These are phyloP conservation scores for Phoma sp. DNA, from an alignment of 2,329 filamentous ascomycete species.

Conservation along the genomic window DNA sequence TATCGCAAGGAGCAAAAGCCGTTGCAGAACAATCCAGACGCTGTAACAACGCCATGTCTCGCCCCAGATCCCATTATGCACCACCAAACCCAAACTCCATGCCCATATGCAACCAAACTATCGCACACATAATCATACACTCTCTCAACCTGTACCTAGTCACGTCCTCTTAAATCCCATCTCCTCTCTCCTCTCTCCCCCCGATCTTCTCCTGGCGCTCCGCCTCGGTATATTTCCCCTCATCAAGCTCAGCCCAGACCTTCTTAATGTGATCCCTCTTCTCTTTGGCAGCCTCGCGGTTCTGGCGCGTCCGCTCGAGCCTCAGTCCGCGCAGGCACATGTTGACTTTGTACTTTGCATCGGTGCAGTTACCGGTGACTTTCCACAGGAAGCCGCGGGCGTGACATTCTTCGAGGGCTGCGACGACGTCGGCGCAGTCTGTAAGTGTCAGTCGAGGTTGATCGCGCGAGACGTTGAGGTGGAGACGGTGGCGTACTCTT, in stretches of 20 bases:
- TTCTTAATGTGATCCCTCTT: constrained; percentile 77
- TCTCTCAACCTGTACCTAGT: too few relatives aligned
- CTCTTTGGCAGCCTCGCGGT: constrained; percentile 70
- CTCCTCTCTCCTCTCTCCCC: too few relatives aligned
- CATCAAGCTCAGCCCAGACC: constrained; percentile 79
- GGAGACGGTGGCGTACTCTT: constrained; percentile 63
- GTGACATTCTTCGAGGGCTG: constrained; percentile 93
- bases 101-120: neutral
- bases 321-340: constrained; percentile 83
- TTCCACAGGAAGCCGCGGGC: constrained; percentile 91
- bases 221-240: constrained; percentile 57
- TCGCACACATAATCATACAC: neutral
- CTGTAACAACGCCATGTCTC: too few relatives aligned
- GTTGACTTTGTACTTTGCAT: constrained; percentile 82
- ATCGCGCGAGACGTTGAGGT: constrained; percentile 2
- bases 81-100: neutral
- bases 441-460: neutral
- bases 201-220: neutral
- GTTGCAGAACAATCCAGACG: too few relatives aligned
- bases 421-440: constrained; percentile 97
- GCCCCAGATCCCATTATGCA: too few relatives aligned
- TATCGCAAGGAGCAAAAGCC: too few relatives aligned
- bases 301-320: constrained; percentile 75
- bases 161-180: too few relatives aligned
- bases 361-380: constrained; percentile 86